Evolutionary conservation across 192 early-diverging fungal species (phyloP), one percentile per base, ranked within the genome.

Genomic region (Coemansia sp.): DNA sequence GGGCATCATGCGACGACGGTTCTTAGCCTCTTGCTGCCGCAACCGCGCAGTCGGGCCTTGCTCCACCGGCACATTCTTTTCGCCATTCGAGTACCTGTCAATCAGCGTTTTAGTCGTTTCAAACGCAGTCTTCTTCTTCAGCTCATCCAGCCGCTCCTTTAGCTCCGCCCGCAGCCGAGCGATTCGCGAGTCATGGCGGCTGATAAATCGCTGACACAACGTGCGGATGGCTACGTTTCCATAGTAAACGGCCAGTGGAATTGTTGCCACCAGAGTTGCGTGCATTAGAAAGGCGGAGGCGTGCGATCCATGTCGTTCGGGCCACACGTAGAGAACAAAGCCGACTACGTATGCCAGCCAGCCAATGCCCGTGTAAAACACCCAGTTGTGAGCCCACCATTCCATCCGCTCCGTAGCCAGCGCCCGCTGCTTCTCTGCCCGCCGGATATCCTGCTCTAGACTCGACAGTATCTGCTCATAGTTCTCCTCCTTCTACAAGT

Each of bases 91-190:
- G 74, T 93, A 98, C 38, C 90, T 77, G 66, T 98, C 95, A 26
- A 98, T 73, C 24, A 98, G 79, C 15, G 72, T 88, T 71, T 96
- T 92, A 40, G 96, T 96, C 24, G 87, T 79, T 61, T 96, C 93
- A 70, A 91, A 98, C 1, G 90, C 87, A 0, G 93, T 95, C 71
- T 92, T 94, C 66, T 95, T 94, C 79, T 98, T 98, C 58, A 98
- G 82, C 71, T 94, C 96, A 59, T 98, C 94, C 14, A 98, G 73
- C 71, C 89, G 86, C 44, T 81, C 83, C 61, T 88, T 90, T 60
- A 89, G 83, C 58, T 90, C 71, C 38, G 76, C 76, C n/a, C 73
- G 69, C 46, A 84, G 69, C 21, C 56, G 52, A 17, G 57, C 70
- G 46, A 87, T 62, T 21, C 49, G 61, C 4, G 48, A 55, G 20